Conservation (phyloP, 1,284 basidiomycete species). For the Athelia sp. region DNA sequence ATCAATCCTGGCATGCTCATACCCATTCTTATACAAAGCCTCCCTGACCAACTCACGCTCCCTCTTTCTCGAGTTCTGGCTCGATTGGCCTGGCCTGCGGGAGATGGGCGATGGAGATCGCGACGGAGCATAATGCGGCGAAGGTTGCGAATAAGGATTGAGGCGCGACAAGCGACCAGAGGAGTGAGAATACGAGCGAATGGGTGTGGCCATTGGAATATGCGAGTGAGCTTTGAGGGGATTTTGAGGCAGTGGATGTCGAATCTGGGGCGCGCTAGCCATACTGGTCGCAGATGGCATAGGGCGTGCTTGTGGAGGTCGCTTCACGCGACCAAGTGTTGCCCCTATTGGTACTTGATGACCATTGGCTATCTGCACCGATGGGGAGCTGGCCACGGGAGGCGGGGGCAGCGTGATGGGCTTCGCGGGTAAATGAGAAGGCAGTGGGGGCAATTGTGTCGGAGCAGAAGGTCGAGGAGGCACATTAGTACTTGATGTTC, state of each 20-base stretch:
- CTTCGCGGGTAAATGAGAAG: conserved; percentile 10
- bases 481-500: conserved; percentile 14
- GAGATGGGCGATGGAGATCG: conserved; percentile 44
- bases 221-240: conserved; percentile 6
- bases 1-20: conserved; percentile 60
- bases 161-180: conserved; percentile 5
- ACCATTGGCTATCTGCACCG: neutral
- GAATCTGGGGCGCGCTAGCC: conserved; percentile 2
- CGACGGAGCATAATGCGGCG: conserved; percentile 17
- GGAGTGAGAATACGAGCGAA: conserved; percentile 16
- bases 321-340: neutral
- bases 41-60: conserved; percentile 46
- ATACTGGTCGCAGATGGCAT: neutral
- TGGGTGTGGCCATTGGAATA: conserved; percentile 14
- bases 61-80: conserved; percentile 25
- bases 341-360: neutral
- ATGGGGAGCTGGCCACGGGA: neutral
- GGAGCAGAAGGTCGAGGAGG: conserved; percentile 18
- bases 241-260: conserved; percentile 10
- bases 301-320: neutral
- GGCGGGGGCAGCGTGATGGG: neutral
- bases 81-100: conserved; percentile 29
- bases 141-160: conserved; percentile 12
- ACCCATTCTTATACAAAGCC: conserved; percentile 54
- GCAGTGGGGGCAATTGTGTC: conserved; percentile 15